Percentiles rank a stretch among this genome's conserved stretches.
These are phyloP conservation scores for Penicillium paneum DNA, from an alignment of 2,329 filamentous ascomycete genomes.

Conservation along the genomic window DNA sequence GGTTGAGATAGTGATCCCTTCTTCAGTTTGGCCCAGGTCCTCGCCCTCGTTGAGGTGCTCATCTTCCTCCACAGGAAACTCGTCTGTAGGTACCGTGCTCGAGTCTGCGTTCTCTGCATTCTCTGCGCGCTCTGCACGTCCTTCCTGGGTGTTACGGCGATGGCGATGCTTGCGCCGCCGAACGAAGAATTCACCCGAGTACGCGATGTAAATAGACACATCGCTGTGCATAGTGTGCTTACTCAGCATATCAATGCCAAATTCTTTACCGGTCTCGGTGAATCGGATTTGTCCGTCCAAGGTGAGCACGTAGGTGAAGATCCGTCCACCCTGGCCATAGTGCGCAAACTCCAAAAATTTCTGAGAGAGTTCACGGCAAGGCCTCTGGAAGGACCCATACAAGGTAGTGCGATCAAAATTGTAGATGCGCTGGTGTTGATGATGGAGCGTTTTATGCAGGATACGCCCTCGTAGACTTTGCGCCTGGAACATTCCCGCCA, in stretches of 20 bases:
- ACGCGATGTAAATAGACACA: slow-evolving; percentile 86
- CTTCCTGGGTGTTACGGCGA: slow-evolving; percentile 26
- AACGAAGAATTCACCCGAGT: slow-evolving; percentile 89
- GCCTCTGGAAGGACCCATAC: slow-evolving; percentile 64
- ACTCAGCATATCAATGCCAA: slow-evolving; percentile 85
- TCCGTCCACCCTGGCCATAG: slow-evolving; percentile 77
- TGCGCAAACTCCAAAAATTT: slow-evolving; percentile 84
- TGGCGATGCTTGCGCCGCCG: slow-evolving; percentile 59
- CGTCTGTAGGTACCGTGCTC: slow-evolving; percentile 31
- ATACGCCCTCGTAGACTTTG: slow-evolving; percentile 74
- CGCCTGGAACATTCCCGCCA: slow-evolving; percentile 81
- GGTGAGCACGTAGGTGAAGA: slow-evolving; percentile 90
- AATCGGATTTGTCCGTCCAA: slow-evolving; percentile 84
- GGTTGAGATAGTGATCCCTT: slow-evolving; percentile 38
- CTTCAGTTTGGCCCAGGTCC: slow-evolving; percentile 31
- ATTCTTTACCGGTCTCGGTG: slow-evolving; percentile 93
- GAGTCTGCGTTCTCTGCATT: background rate
- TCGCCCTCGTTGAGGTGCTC: slow-evolving; percentile 38
- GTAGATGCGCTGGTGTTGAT: slow-evolving; percentile 86
- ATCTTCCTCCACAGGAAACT: slow-evolving; percentile 32
- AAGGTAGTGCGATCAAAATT: slow-evolving; percentile 77
- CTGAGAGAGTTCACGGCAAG: slow-evolving; percentile 67
- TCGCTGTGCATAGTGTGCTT: slow-evolving; percentile 98
- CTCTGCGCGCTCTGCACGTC: background rate
- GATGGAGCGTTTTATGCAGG: slow-evolving; percentile 79